A percentile compares a stretch with the other conserved stretches of the same genome.
Evolutionary conservation across 805 yeast species (phyloP).

Genomic region (Candida odintsovae): DNA sequence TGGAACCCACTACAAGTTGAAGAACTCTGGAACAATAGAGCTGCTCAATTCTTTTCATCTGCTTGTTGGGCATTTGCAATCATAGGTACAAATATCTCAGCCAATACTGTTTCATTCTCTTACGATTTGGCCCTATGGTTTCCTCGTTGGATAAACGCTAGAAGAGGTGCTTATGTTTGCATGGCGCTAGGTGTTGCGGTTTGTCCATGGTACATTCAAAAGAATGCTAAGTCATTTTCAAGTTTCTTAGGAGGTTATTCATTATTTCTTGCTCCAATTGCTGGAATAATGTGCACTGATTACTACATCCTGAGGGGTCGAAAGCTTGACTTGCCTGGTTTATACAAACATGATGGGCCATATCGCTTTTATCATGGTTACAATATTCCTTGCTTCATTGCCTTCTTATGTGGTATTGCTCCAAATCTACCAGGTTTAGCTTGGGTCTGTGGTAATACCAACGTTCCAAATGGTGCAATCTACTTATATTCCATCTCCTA

Average conservation of each 20-base stretch:
- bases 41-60: conserved; percentile 20
- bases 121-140: conserved; percentile 52
- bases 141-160: conserved; percentile 52
- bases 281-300: conserved; percentile 55
- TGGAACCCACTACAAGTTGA: conserved; percentile 40
- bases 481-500: conserved; percentile 43
- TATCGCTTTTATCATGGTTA: conserved; percentile 59
- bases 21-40: conserved; percentile 26
- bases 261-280: conserved; percentile 72
- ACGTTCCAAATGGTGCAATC: conserved; percentile 71
- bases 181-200: conserved; percentile 61
- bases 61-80: conserved; percentile 19
- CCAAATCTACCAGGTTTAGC: conserved; percentile 35
- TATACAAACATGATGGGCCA: conserved; percentile 44
- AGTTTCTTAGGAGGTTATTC: conserved; percentile 73
- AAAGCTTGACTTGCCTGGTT: conserved; percentile 50
- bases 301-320: conserved; percentile 72
- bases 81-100: conserved; percentile 68
- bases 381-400: conserved; percentile 76
- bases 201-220: conserved; percentile 64
- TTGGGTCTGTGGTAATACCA: conserved; percentile 52
- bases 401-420: conserved; percentile 39
- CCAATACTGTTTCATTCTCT: conserved; percentile 56
- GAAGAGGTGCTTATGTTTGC: conserved; percentile 62
- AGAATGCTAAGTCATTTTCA: conserved; percentile 61